Evolutionary conservation across 2,329 filamentous ascomycete species (phyloP).

Genomic region (Pyrenophora graminea): DNA sequence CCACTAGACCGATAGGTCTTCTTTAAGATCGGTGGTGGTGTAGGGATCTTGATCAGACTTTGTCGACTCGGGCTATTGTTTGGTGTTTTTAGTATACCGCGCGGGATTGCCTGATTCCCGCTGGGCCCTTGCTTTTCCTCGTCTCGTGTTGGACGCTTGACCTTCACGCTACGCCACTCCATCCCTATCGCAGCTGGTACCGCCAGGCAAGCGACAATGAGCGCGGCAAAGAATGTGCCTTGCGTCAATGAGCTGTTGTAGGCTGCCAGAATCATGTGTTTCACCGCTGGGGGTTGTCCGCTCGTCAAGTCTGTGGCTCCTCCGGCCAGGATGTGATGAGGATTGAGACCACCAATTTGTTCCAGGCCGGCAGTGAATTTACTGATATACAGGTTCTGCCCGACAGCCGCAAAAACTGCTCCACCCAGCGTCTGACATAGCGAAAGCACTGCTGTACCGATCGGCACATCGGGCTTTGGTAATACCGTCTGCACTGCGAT

Average conservation of each 20-base stretch:
- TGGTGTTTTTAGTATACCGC: constrained; percentile 5
- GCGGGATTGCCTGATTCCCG: neutral
- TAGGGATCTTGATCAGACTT: neutral
- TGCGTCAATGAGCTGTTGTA: constrained; percentile 39
- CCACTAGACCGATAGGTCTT: constrained; percentile 29
- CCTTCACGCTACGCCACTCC: constrained; percentile 70
- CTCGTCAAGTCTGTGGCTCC: constrained; percentile 63
- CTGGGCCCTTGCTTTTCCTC: constrained; percentile 16
- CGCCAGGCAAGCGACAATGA: constrained; percentile 59
- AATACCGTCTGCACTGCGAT: constrained; percentile 52
- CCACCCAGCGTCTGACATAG: constrained; percentile 52
- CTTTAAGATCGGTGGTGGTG: constrained; percentile 21
- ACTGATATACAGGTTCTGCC: constrained; percentile 53
- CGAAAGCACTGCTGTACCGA: constrained; percentile 52
- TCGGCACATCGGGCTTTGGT: constrained; percentile 47
- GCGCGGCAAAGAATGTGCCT: constrained; percentile 61
- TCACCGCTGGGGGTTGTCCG: constrained; percentile 19
- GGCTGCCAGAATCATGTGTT: constrained; percentile 24
- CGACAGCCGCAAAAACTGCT: constrained; percentile 52
- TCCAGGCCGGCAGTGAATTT: constrained; percentile 46
- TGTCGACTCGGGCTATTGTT: neutral
- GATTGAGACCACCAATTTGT: constrained; percentile 45
- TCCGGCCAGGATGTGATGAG: constrained; percentile 45
- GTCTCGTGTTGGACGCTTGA: constrained; percentile 22
- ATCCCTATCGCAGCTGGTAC: constrained; percentile 60